phyloP scores from a whole-genome alignment of 2,329 filamentous ascomycete species.

The Samsoniella hepiali region DNA sequence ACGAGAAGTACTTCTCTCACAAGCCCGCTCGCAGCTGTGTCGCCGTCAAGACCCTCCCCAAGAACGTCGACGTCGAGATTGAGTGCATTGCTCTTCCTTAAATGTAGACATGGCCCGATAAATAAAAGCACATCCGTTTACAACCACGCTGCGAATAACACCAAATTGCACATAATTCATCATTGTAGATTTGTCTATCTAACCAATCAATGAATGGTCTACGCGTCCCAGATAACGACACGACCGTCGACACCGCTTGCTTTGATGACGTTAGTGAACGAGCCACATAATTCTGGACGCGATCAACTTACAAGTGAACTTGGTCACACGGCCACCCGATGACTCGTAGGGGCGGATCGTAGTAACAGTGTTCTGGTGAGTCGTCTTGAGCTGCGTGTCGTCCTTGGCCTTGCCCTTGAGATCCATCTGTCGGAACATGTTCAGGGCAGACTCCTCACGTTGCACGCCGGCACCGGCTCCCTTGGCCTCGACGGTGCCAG shows the following conservation, averaged over 20 bases:
- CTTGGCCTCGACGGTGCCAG: constrained; percentile 76
- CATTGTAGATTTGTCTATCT: background rate
- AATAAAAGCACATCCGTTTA: constrained; percentile 9
- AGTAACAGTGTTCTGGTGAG: constrained; percentile 94
- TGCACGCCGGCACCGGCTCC: constrained; percentile 56
- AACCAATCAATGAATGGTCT: constrained; percentile 28
- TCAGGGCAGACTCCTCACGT: constrained; percentile 87
- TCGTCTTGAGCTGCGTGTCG: constrained; percentile 90
- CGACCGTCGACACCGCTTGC: constrained; percentile 81
- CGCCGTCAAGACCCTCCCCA: constrained; percentile 83
- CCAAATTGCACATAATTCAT: background rate
- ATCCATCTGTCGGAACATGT: constrained; percentile 99
- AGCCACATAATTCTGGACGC: background rate
- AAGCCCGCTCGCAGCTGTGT: constrained; percentile 89
- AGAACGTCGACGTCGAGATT: constrained; percentile 84
- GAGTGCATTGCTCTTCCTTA: constrained; percentile 76
- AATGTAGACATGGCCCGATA: constrained; percentile 19
- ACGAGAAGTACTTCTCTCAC: constrained; percentile 77
- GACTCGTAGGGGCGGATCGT: constrained; percentile 75
- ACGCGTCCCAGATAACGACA: constrained; percentile 73
- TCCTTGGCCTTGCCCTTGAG: constrained; percentile 89
- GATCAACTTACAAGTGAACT: constrained; percentile 77
- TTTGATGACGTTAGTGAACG: constrained; percentile 36
- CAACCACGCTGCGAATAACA: background rate
- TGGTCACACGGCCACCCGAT: constrained; percentile 60